Evolutionary conservation across 345 rosid genomes (phyloP).

Genomic region (Syzygium oleosum): DNA sequence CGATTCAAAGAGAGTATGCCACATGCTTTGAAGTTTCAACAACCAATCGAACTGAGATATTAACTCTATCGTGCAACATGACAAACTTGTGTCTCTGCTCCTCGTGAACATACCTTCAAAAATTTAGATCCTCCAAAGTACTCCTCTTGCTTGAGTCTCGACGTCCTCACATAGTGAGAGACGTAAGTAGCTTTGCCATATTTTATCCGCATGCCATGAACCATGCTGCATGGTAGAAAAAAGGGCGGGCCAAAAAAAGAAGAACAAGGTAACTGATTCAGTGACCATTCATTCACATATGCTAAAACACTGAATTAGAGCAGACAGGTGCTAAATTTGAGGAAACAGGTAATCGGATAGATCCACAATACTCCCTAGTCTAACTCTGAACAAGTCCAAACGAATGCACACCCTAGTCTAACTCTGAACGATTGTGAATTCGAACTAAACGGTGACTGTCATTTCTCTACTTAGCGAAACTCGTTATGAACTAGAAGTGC

Average conservation of each 20-base stretch:
- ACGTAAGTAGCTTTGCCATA: slow-evolving; percentile 90
- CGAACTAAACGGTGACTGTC: background rate
- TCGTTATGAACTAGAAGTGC: background rate
- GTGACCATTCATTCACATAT: background rate
- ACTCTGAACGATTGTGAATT: background rate
- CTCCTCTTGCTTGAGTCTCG: slow-evolving; percentile 82
- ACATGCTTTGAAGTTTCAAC: background rate
- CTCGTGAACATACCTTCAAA: slow-evolving; percentile 55
- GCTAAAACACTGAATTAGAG: background rate
- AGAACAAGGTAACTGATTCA: background rate
- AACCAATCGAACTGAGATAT: background rate
- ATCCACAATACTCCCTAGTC: background rate
- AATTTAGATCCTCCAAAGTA: slow-evolving; percentile 71
- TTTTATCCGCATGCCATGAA: slow-evolving; percentile 83
- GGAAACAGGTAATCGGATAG: background rate
- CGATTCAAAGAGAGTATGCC: background rate
- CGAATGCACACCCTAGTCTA: background rate
- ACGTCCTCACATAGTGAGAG: slow-evolving; percentile 70
- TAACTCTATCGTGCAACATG: background rate
- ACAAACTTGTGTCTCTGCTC: background rate
- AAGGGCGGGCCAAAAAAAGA: background rate
- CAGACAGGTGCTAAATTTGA: background rate
- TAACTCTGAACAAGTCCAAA: background rate
- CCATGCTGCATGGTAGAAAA: slow-evolving; percentile 52
- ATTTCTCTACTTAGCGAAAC: background rate